Conservation (phyloP, 352 stramenopile genomes). For the Globisporangium parvum region DNA sequence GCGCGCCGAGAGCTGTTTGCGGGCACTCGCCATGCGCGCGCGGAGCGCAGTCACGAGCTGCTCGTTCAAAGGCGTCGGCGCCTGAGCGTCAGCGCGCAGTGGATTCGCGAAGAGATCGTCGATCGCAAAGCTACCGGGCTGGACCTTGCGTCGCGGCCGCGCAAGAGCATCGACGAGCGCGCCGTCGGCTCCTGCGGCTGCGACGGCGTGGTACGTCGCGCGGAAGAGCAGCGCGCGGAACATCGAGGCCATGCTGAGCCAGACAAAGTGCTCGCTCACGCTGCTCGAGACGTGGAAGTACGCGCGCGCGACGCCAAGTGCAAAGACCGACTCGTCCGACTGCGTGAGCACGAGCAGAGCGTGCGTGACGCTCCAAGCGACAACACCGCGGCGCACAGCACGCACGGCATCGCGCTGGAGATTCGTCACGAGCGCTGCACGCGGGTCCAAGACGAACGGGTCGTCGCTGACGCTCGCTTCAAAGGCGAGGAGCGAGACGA, state of each 20-base stretch:
- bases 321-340: conserved; percentile 12
- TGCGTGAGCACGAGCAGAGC: conserved; percentile 24
- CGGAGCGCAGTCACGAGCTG: conserved; percentile 33
- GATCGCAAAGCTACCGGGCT: conserved; percentile 7
- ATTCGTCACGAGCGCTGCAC: conserved; percentile 23
- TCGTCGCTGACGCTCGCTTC: conserved; percentile 37
- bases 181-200: conserved; percentile 11
- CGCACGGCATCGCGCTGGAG: conserved; percentile 42
- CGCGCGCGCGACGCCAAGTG: conserved; percentile 18
- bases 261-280: conserved; percentile 37
- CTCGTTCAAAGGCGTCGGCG: conserved; percentile 25
- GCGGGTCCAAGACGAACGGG: conserved; percentile 46
- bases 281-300: conserved; percentile 43
- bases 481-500: conserved; percentile 33
- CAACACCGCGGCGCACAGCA: conserved; percentile 31
- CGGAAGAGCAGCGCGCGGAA: conserved; percentile 54
- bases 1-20: conserved; percentile 25
- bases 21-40: conserved; percentile 27
- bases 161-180: conserved; percentile 32
- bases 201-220: conserved; percentile 24
- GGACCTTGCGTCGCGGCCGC: conserved; percentile 1
- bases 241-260: conserved; percentile 32
- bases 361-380: conserved; percentile 27
- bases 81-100: conserved; percentile 17
- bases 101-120: conserved; percentile 18